Evolutionary conservation across 2,329 filamentous ascomycete species (phyloP).

Genomic region (Pezicula carpinea): DNA sequence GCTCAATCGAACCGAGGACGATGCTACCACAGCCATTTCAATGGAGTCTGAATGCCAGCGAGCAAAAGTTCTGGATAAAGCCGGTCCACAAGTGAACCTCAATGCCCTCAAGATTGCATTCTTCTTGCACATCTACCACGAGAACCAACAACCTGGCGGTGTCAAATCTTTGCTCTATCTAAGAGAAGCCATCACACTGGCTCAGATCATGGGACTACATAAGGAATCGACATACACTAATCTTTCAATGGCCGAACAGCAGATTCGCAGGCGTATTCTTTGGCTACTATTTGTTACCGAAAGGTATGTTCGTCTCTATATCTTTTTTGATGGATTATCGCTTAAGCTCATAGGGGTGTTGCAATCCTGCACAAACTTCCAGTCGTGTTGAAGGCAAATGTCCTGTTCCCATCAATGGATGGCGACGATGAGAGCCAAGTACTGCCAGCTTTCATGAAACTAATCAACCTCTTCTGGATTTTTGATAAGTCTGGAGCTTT

Average conservation of each 20-base stretch:
- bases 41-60: conserved; percentile 34
- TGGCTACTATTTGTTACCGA: conserved; percentile 47
- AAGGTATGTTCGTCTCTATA: conserved; percentile 15
- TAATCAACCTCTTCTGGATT: conserved; percentile 44
- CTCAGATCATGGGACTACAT: conserved; percentile 44
- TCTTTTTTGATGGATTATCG: background rate
- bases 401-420: conserved; percentile 31
- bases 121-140: conserved; percentile 47
- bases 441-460: conserved; percentile 43
- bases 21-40: conserved; percentile 27
- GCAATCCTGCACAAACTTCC: conserved; percentile 46
- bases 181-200: conserved; percentile 46
- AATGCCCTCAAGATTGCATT: conserved; percentile 42
- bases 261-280: conserved; percentile 40
- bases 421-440: conserved; percentile 38
- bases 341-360: conserved; percentile 37
- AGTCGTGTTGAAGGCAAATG: conserved; percentile 37
- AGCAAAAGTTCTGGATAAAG: conserved; percentile 25
- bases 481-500: conserved; percentile 46
- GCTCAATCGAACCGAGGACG: conserved; percentile 29
- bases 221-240: conserved; percentile 36
- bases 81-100: conserved; percentile 30
- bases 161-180: conserved; percentile 42
- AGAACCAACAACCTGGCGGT: conserved; percentile 42
- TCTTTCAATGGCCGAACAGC: conserved; percentile 34